These are phyloP conservation scores for Heliamphora exappendiculata DNA, from an alignment of 148 eudicot species.

Conservation along the genomic window DNA sequence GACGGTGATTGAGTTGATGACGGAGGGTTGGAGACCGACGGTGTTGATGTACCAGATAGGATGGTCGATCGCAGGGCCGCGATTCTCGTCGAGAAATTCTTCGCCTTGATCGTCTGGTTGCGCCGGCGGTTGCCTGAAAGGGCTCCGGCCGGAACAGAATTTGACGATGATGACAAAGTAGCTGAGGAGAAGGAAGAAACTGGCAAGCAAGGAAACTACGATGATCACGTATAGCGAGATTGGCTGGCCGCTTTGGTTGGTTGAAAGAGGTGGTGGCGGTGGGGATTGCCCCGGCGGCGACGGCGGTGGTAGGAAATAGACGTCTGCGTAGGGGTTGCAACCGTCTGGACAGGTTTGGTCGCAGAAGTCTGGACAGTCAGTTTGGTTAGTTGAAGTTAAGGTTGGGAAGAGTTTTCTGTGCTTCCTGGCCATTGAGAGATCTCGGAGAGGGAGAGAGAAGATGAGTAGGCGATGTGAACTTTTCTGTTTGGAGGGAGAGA, in stretches of 20 bases:
- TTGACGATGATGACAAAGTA: conserved; percentile 29
- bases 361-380: conserved; percentile 27
- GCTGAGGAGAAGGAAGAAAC: conserved; percentile 25
- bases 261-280: conserved; percentile 14
- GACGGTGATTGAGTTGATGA: conserved; percentile 40
- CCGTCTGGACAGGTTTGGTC: conserved; percentile 16
- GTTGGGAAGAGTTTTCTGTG: conserved; percentile 35
- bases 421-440: conserved; percentile 18
- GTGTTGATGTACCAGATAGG: conserved; percentile 65
- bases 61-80: conserved; percentile 31
- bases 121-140: neutral
- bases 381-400: conserved; percentile 19
- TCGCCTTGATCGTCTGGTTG: conserved; percentile 3
- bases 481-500: neutral
- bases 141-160: conserved; percentile 19
- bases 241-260: neutral
- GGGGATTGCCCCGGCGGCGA: conserved; percentile 16
- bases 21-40: conserved; percentile 40
- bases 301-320: conserved; percentile 12
- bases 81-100: conserved; percentile 14
- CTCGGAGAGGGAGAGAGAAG: neutral
- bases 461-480: neutral
- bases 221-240: conserved; percentile 31
- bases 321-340: conserved; percentile 23
- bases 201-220: conserved; percentile 20